A percentile compares a stretch with the other conserved stretches of the same genome.
Conservation (phyloP, 2,329 filamentous ascomycete species). For the Colletotrichum lupini region DNA sequence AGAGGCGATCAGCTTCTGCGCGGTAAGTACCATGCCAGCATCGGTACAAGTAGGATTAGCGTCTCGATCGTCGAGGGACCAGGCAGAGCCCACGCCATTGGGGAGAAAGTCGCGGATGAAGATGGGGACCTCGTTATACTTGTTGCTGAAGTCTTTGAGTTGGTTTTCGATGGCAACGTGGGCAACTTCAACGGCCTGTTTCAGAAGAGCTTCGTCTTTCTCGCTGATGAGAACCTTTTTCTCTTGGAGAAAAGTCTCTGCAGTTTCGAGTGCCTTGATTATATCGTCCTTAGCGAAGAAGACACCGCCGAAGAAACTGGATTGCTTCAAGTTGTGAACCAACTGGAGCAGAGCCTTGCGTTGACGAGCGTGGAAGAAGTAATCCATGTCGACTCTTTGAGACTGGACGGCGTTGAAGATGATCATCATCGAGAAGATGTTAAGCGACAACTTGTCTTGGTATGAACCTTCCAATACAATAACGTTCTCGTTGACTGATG, state of each 20-base stretch:
- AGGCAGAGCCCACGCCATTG: constrained; percentile 66
- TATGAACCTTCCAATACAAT: constrained; percentile 83
- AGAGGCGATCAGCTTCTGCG: constrained; percentile 64
- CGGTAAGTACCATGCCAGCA: constrained; percentile 59
- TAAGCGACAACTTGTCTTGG: constrained; percentile 85
- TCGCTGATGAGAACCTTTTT: constrained; percentile 67
- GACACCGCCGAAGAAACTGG: constrained; percentile 86
- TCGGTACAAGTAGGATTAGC: constrained; percentile 63
- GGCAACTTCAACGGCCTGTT: constrained; percentile 74
- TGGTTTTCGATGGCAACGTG: constrained; percentile 67
- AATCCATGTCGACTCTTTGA: constrained; percentile 84
- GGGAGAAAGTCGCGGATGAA: constrained; percentile 75
- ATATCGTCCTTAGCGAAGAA: constrained; percentile 77
- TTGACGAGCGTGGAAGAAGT: constrained; percentile 86
- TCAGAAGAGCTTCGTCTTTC: constrained; percentile 71
- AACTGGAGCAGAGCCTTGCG: constrained; percentile 73
- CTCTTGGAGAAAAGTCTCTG: constrained; percentile 74
- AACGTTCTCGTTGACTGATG: constrained; percentile 76
- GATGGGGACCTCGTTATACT: constrained; percentile 81
- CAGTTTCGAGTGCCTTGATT: constrained; percentile 70
- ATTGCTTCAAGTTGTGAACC: constrained; percentile 82
- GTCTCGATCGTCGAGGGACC: constrained; percentile 71
- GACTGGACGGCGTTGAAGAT: constrained; percentile 90
- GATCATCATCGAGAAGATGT: constrained; percentile 86
- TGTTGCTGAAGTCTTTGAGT: constrained; percentile 75